Percentiles rank a stretch among this genome's conserved stretches.
Conservation (phyloP, 2,329 filamentous ascomycete genomes). For the Penicillium sp. region DNA sequence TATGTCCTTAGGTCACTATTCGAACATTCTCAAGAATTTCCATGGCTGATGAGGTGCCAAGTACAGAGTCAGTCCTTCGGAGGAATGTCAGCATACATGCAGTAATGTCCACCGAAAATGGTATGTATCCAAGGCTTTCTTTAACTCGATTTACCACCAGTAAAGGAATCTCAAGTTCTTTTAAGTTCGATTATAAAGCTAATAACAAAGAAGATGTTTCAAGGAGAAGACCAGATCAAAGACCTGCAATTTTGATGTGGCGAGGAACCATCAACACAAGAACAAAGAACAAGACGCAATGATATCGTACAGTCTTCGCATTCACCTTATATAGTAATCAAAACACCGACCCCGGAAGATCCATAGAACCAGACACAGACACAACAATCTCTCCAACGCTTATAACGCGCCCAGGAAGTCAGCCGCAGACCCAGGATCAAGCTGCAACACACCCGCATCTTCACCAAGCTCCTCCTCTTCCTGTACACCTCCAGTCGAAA, state of each 20-base stretch:
- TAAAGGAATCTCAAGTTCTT: neutral
- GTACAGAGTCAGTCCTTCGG: neutral
- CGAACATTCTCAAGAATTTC: neutral
- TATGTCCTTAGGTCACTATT: neutral
- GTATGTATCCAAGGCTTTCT: neutral
- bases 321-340: neutral
- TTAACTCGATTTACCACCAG: neutral
- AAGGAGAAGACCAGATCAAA: neutral
- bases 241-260: neutral
- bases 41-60: neutral
- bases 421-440: slow-evolving; percentile 13
- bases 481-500: neutral
- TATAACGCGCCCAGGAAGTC: slow-evolving; percentile 17
- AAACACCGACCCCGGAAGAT: neutral
- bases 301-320: slow-evolving; percentile 12
- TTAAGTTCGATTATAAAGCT: neutral
- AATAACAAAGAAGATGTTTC: neutral
- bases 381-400: too few relatives aligned
- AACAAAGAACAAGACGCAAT: slow-evolving; percentile 1
- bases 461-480: slow-evolving; percentile 12
- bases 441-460: neutral
- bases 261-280: neutral
- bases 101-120: neutral
- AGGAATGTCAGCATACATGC: neutral
- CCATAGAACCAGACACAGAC: neutral